Evolutionary conservation across 768 basidiomycete genomes (phyloP).

Genomic region (Boletus pseudo-olivaceus): DNA sequence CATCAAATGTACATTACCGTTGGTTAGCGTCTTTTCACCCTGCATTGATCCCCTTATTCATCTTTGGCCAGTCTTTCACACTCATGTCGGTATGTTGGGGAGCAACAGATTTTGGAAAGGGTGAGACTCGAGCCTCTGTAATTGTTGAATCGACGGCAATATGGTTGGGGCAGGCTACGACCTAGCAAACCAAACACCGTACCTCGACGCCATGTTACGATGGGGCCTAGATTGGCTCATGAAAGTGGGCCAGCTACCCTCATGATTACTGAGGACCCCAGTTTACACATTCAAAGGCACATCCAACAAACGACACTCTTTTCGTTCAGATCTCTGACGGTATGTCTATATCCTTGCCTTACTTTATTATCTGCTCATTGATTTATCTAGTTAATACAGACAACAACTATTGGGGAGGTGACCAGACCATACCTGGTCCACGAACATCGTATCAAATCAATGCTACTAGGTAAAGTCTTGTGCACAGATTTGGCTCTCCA

Average conservation of each 20-base stretch:
- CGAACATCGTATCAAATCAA: constrained; percentile 82
- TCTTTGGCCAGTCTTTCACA: constrained; percentile 58
- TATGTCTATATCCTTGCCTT: constrained; percentile 21
- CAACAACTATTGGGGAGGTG: constrained; percentile 88
- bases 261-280: not conserved
- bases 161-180: constrained; percentile 60
- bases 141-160: not conserved
- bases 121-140: constrained; percentile 31
- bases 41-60: not conserved
- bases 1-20: constrained; percentile 82
- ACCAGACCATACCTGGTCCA: constrained; percentile 67
- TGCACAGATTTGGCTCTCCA: not conserved
- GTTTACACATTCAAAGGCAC: constrained; percentile 51
- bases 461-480: constrained; percentile 41
- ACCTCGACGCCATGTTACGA: constrained; percentile 86
- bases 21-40: constrained; percentile 44
- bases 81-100: constrained; percentile 91
- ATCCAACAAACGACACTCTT: constrained; percentile 67
- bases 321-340: constrained; percentile 74
- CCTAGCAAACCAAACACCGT: constrained; percentile 79
- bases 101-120: constrained; percentile 78
- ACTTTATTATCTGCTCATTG: constrained; percentile 1
- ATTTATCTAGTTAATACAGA: constrained; percentile 50
- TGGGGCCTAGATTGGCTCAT: constrained; percentile 94
- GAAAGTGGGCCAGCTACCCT: constrained; percentile 48